Evolutionary conservation across 371 early-diverging fungal genomes (phyloP).

Genomic region (Circinella umbellata): DNA sequence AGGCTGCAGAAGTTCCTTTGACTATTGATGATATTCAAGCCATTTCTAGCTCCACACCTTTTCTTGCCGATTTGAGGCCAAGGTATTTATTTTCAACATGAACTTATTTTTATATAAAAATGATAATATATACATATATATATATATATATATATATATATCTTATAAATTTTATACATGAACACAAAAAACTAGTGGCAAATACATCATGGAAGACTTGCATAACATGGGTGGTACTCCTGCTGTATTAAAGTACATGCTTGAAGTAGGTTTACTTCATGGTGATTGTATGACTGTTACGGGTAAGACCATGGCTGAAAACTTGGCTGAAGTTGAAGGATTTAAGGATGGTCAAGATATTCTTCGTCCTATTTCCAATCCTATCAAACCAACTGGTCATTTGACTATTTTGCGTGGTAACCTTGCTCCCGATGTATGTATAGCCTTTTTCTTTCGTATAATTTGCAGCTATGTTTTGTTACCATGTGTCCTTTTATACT

Average conservation of each 20-base stretch:
- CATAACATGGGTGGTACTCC: conserved; percentile 91
- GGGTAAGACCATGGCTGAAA: conserved; percentile 92
- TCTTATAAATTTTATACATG: not conserved
- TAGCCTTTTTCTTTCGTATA: not conserved
- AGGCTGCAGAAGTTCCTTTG: conserved; percentile 78
- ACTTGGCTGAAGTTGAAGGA: conserved; percentile 75
- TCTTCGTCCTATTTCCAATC: conserved; percentile 66
- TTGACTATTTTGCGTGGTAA: conserved; percentile 81
- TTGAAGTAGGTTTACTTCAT: conserved; percentile 78
- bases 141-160: not conserved
- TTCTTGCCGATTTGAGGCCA: conserved; percentile 94
- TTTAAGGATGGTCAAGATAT: conserved; percentile 71
- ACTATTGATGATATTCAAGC: conserved; percentile 93
- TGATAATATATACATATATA: not conserved
- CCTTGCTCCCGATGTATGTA: conserved; percentile 73
- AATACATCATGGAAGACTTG: conserved; percentile 95
- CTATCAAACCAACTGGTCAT: conserved; percentile 83
- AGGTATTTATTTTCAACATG: conserved; percentile 37
- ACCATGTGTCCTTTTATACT: no score
- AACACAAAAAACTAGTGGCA: conserved; percentile 65
- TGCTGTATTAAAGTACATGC: conserved; percentile 83
- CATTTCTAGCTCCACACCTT: conserved; percentile 82
- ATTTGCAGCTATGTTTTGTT: not conserved
- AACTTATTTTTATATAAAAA: not conserved
- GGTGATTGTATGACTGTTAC: conserved; percentile 93